Percentiles rank a stretch among this genome's conserved stretches.
These are phyloP conservation scores for Xerocomus tenax DNA, from an alignment of 1,284 basidiomycete genomes.

Conservation along the genomic window DNA sequence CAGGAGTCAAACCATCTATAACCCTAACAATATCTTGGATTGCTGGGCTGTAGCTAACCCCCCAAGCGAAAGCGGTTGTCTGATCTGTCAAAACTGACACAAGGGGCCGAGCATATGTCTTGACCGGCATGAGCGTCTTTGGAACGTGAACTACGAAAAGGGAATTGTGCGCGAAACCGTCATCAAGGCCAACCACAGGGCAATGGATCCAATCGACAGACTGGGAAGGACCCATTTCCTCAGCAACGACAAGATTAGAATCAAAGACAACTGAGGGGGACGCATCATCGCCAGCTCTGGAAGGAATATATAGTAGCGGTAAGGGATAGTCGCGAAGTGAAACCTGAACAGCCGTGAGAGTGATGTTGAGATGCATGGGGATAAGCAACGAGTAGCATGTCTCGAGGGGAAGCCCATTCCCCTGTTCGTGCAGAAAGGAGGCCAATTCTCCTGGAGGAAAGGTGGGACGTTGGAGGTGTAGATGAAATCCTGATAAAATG, in stretches of 20 bases:
- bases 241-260: conserved; percentile 79
- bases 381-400: conserved; percentile 75
- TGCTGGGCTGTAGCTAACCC: conserved; percentile 79
- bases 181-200: conserved; percentile 48
- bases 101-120: conserved; percentile 77
- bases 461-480: conserved; percentile 57
- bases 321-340: conserved; percentile 78
- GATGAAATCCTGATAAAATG: conserved; percentile 49
- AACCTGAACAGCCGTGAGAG: conserved; percentile 54
- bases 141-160: conserved; percentile 66
- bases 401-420: conserved; percentile 61
- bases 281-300: conserved; percentile 29
- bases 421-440: conserved; percentile 67
- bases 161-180: conserved; percentile 45
- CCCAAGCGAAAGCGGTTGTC: conserved; percentile 81
- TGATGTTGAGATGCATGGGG: conserved; percentile 74
- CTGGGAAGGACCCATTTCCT: conserved; percentile 71
- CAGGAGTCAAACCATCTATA: conserved; percentile 73
- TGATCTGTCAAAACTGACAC: conserved; percentile 60
- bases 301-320: conserved; percentile 56
- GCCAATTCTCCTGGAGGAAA: conserved; percentile 53
- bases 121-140: conserved; percentile 93
- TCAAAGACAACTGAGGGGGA: conserved; percentile 57
- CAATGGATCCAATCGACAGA: conserved; percentile 71
- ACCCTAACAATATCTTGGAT: conserved; percentile 84